Evolutionary conservation across 2,329 filamentous ascomycete genomes (phyloP).

Genomic region (Curvularia sp.): DNA sequence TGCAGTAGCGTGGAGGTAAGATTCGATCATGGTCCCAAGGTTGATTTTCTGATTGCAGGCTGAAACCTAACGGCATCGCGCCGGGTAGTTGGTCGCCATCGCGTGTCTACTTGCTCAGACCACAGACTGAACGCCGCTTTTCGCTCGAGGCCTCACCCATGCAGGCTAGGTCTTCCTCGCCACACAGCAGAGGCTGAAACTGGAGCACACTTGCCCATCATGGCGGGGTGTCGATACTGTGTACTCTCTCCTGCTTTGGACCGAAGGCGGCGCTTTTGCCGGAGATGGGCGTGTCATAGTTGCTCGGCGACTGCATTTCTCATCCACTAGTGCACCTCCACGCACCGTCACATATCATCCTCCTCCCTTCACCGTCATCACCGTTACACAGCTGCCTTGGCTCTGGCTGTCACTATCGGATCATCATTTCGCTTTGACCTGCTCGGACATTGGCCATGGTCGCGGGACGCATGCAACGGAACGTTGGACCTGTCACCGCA

Average conservation of each 20-base stretch:
- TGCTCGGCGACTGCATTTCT: slow-evolving; percentile 11
- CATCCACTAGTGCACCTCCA: slow-evolving; percentile 23
- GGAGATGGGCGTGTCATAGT: slow-evolving; percentile 12
- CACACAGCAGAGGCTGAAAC: slow-evolving; percentile 41
- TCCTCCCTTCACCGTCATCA: neutral
- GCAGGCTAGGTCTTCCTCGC: slow-evolving; percentile 29
- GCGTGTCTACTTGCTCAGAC: slow-evolving; percentile 25
- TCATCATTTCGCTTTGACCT: slow-evolving; percentile 36
- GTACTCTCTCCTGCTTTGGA: slow-evolving; percentile 18
- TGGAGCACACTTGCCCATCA: slow-evolving; percentile 25
- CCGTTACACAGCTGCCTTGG: slow-evolving; percentile 20
- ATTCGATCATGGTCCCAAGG: slow-evolving; percentile 4
- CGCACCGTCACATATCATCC: slow-evolving; percentile 24
- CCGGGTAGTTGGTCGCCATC: slow-evolving; percentile 32
- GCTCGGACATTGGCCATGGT: slow-evolving; percentile 30
- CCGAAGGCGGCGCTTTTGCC: slow-evolving; percentile 14
- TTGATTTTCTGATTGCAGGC: slow-evolving; percentile 20
- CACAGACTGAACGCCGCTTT: slow-evolving; percentile 33
- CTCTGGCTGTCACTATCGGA: slow-evolving; percentile 26
- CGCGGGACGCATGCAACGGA: slow-evolving; percentile 29
- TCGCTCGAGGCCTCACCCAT: slow-evolving; percentile 19
- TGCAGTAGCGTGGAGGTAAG: slow-evolving; percentile 1
- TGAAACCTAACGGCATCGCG: slow-evolving; percentile 29
- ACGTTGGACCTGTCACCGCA: slow-evolving; percentile 27
- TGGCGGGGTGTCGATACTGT: slow-evolving; percentile 14